These are phyloP conservation scores for Paramecium sexaurelia DNA, from an alignment of 73 alveolate species.

Conservation along the genomic window DNA sequence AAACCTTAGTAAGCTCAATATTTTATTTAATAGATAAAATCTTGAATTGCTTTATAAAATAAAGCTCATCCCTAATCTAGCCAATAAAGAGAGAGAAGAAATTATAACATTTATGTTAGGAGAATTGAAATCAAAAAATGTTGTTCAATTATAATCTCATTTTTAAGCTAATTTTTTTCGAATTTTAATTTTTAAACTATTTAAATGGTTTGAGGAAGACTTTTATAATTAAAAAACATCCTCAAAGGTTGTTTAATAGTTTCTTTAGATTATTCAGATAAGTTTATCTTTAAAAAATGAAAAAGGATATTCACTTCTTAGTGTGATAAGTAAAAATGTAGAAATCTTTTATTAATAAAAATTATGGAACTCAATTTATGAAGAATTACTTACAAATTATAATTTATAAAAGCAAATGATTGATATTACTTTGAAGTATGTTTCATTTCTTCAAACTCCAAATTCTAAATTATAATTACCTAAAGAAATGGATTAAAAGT, in stretches of 20 bases:
- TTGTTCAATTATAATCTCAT: background rate
- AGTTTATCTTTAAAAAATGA: constrained; percentile 9
- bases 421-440: constrained; percentile 14
- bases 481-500: background rate
- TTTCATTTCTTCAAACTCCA: background rate
- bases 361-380: constrained; percentile 10
- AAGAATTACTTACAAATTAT: background rate
- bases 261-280: background rate
- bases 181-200: background rate
- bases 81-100: constrained; percentile 36
- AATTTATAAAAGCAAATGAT: background rate
- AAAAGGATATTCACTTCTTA: background rate
- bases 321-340: background rate
- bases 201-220: constrained; percentile 20
- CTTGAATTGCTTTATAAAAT: background rate
- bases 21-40: background rate
- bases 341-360: background rate
- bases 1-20: background rate
- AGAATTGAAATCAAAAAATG: background rate
- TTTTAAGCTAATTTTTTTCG: background rate
- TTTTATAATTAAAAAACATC: background rate
- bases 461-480: constrained; percentile 32
- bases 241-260: background rate
- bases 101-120: background rate
- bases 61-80: background rate